Evolutionary conservation across 768 basidiomycete species (phyloP), one percentile per base, ranked within the genome.

Genomic region (Neoboletus subvelutipes): DNA sequence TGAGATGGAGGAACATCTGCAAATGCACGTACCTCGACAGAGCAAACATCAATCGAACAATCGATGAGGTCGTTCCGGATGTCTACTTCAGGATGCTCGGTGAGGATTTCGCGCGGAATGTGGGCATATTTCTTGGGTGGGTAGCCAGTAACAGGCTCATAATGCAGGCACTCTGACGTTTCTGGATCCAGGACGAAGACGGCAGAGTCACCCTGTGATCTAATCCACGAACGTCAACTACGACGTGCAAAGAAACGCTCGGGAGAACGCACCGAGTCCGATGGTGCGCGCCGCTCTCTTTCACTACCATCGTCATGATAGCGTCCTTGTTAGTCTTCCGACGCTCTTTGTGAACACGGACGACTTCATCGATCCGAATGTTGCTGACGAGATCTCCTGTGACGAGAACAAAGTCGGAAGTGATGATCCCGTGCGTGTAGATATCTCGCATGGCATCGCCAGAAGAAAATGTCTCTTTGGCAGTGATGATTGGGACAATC

Each of bases 231-330:
- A 47, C 36, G 55, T 57, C 45, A 60, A 45, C 45, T 3, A 34
- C 47, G 26, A 22, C 11, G 45, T 33, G 47, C 10, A 54, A 43
- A 47, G 46, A 34, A 43, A 28, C 24, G 13, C 17, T 20, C 53
- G 42, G 41, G 49, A 46, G 18, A 20, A 71, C 82, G 52, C 61
- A 89, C 91, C 87, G 83, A 47, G 90, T 90, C 47, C 89, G 78
- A 74, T 91, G 92, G 59, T 69, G 74, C 9, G 78, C 79, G 15
- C 88, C 88, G 63, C 84, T 84, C 73, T 89, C 86, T 73, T 91
- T 92, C 56, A 91, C 89, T 15, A 92, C 93, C 79, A 98, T 93
- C 28, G 94, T 94, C 93, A 99, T 94, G 67, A 94, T 93, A 39
- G 89, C 91, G 69, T 98, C 91, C 76, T 92, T 92, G 73, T 95